phyloP scores from a whole-genome alignment of 1,139 yeast genomes.

The Hyphopichia burtonii region DNA sequence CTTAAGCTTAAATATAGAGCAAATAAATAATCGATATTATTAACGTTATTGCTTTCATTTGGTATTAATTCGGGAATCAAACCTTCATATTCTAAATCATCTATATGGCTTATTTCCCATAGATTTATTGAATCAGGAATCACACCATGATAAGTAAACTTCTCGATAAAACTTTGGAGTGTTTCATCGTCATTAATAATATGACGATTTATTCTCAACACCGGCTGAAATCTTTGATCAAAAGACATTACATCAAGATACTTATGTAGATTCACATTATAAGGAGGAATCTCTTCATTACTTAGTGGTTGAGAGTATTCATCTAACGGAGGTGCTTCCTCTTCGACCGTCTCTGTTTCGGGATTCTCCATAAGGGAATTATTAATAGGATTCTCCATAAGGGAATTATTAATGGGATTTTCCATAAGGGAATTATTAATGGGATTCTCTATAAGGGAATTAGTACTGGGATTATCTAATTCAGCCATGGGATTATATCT shows the following conservation, averaged over 20 bases:
- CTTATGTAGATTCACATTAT: slow-evolving; percentile 35
- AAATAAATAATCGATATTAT: slow-evolving; percentile 5
- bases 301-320: slow-evolving; percentile 12
- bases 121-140: slow-evolving; percentile 35
- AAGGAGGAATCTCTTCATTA: slow-evolving; percentile 36
- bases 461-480: no score
- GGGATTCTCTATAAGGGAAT: no score
- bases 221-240: slow-evolving; percentile 42
- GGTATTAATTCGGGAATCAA: slow-evolving; percentile 32
- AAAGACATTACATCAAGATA: slow-evolving; percentile 38
- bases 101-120: slow-evolving; percentile 39
- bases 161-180: slow-evolving; percentile 24
- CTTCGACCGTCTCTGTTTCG: background rate
- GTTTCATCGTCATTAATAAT: slow-evolving; percentile 27
- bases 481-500: background rate
- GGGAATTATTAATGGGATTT: no score
- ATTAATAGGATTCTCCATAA: no score
- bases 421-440: no score
- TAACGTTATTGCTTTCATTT: background rate
- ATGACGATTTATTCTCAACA: slow-evolving; percentile 34
- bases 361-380: no score
- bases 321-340: slow-evolving; percentile 14
- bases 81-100: slow-evolving; percentile 34
- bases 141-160: slow-evolving; percentile 26
- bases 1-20: slow-evolving; percentile 10